Evolutionary conservation across 345 rosid genomes (phyloP).

Genomic region (Geranium brycei): DNA sequence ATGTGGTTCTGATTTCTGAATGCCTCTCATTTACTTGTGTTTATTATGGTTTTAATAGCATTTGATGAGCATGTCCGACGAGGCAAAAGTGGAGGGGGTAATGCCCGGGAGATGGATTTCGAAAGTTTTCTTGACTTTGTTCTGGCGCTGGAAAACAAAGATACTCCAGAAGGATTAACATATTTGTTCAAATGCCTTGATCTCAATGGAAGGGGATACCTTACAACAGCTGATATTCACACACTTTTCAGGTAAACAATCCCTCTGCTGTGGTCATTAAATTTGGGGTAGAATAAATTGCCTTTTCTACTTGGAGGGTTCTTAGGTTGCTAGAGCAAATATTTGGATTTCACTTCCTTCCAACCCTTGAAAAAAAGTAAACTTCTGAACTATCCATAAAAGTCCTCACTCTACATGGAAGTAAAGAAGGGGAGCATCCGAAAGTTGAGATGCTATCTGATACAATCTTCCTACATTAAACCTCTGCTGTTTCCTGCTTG

Average conservation of each 20-base stretch:
- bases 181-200: constrained; percentile 89
- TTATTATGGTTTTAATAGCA: constrained; percentile 28
- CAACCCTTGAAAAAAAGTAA: not conserved
- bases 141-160: constrained; percentile 92
- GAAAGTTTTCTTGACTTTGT: constrained; percentile 91
- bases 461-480: constrained; percentile 83
- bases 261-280: not conserved
- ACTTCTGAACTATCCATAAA: not conserved
- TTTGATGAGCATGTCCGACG: constrained; percentile 94
- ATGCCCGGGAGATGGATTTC: constrained; percentile 89
- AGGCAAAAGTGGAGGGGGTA: constrained; percentile 52
- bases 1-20: constrained; percentile 2
- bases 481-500: constrained; percentile 79
- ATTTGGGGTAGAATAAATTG: not conserved
- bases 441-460: constrained; percentile 74
- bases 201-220: constrained; percentile 80
- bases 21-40: constrained; percentile 6
- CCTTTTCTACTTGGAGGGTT: no score
- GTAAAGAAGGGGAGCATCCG: constrained; percentile 88
- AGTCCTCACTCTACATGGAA: constrained; percentile 31
- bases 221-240: constrained; percentile 94
- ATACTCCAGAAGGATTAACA: constrained; percentile 90
- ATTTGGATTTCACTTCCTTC: not conserved
- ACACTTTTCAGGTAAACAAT: constrained; percentile 76
- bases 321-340: not conserved